A percentile compares a stretch with the other conserved stretches of the same genome.
phyloP scores from a whole-genome alignment of 1,139 yeast species.

The Fermentozyma sake region DNA sequence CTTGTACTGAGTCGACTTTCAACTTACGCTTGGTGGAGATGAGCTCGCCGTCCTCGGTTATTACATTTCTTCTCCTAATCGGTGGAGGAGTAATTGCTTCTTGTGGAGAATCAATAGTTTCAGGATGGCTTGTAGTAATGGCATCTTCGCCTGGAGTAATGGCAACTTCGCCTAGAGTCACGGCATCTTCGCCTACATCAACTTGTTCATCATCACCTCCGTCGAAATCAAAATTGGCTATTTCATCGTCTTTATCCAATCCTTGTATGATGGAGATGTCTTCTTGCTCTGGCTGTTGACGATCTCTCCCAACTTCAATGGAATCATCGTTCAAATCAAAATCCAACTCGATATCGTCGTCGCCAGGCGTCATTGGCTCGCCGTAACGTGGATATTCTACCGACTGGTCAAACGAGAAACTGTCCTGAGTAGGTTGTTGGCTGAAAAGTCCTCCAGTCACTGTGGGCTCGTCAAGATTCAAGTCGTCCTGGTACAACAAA shows the following conservation, averaged over 20 bases:
- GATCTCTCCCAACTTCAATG: conserved; percentile 48
- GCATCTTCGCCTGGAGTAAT: no score
- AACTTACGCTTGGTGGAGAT: conserved; percentile 37
- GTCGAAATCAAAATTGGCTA: conserved; percentile 8
- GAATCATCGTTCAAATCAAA: conserved; percentile 30
- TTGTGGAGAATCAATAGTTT: no score
- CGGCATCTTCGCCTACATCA: conserved; percentile 12
- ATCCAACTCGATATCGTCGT: conserved; percentile 39
- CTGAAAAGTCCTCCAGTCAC: conserved; percentile 12
- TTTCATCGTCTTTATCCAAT: conserved; percentile 18
- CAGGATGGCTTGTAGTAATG: no score
- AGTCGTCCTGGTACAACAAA: conserved; percentile 60
- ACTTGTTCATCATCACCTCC: conserved; percentile 10
- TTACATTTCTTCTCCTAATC: conserved; percentile 15
- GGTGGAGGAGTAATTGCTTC: conserved; percentile 18
- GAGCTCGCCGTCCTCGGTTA: conserved; percentile 37
- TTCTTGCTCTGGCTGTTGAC: conserved; percentile 20
- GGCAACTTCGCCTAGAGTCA: conserved; percentile 7
- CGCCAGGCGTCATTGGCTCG: conserved; percentile 22
- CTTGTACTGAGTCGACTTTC: conserved; percentile 29
- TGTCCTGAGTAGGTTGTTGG: conserved; percentile 7
- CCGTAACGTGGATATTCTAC: conserved; percentile 54
- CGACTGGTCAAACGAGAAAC: conserved; percentile 42
- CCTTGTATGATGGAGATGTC: conserved; percentile 23
- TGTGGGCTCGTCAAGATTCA: conserved; percentile 47